Conservation (phyloP, 352 stramenopile genomes). For the Globisporangium viniferum region DNA sequence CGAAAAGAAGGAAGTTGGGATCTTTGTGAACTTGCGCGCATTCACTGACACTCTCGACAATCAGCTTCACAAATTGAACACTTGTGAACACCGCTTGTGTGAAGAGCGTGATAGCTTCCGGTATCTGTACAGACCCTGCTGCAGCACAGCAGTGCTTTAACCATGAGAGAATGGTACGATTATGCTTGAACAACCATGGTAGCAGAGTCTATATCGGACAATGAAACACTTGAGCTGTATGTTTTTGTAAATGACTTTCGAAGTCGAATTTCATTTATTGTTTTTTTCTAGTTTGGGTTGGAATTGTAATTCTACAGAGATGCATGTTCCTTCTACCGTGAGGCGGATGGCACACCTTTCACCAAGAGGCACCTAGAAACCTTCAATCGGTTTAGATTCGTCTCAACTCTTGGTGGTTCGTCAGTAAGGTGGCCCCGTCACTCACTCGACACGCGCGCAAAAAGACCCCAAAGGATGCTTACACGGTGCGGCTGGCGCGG, state of each 20-base stretch:
- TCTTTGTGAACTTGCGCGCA: not conserved
- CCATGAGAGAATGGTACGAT: too few species aligned
- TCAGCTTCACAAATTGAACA: not conserved
- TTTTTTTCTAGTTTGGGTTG: constrained; percentile 11
- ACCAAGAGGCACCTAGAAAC: constrained; percentile 3
- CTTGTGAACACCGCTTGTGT: too few species aligned
- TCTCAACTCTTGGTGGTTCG: not conserved
- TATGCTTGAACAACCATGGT: too few species aligned
- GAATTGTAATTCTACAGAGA: constrained; percentile 35
- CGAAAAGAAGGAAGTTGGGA: not conserved
- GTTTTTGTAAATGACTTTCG: constrained; percentile 8
- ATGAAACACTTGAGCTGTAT: too few species aligned
- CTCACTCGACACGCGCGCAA: not conserved
- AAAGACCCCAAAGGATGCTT: constrained; percentile 14
- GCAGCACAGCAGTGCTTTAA: too few species aligned
- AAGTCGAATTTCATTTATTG: constrained; percentile 14
- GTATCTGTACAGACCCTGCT: too few species aligned
- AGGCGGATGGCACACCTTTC: constrained; percentile 2
- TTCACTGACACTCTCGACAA: not conserved
- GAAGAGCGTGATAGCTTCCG: not conserved
- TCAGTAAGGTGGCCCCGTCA: not conserved
- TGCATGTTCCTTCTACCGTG: constrained; percentile 12
- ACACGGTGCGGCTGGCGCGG: constrained; percentile 61
- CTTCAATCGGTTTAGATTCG: constrained; percentile 20
- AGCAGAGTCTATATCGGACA: too few species aligned